These are phyloP conservation scores for Alternaria dauci DNA, from an alignment of 2,329 filamentous ascomycete genomes.

Conservation along the genomic window DNA sequence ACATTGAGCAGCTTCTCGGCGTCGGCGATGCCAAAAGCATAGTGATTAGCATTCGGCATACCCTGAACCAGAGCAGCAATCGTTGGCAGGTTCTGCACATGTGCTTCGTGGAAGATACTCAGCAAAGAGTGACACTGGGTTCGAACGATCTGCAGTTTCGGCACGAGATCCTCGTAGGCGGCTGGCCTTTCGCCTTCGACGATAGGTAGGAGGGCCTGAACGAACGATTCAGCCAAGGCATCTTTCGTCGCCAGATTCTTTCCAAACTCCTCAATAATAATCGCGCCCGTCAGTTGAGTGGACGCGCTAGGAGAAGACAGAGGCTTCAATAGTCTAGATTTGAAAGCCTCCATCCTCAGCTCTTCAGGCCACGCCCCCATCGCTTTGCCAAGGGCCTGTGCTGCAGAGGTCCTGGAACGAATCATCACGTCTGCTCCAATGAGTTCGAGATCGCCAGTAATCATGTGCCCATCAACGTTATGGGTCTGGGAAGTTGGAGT, in stretches of 20 bases:
- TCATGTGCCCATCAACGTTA: slow-evolving; percentile 97
- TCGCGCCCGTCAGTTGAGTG: slow-evolving; percentile 82
- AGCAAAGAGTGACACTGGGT: slow-evolving; percentile 91
- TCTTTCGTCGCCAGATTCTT: slow-evolving; percentile 58
- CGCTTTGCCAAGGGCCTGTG: slow-evolving; percentile 83
- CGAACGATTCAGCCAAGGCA: slow-evolving; percentile 66
- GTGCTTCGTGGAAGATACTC: slow-evolving; percentile 82
- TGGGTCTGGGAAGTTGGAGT: slow-evolving; percentile 70
- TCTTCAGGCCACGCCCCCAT: slow-evolving; percentile 77
- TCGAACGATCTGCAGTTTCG: slow-evolving; percentile 85
- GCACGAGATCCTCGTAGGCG: slow-evolving; percentile 89
- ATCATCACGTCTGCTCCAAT: slow-evolving; percentile 90
- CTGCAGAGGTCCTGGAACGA: slow-evolving; percentile 86
- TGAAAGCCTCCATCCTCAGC: slow-evolving; percentile 69
- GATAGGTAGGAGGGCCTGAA: slow-evolving; percentile 73
- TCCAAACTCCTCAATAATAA: slow-evolving; percentile 89
- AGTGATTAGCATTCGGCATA: slow-evolving; percentile 88
- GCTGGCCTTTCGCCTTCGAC: slow-evolving; percentile 82
- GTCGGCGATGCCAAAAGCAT: slow-evolving; percentile 86
- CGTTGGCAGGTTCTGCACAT: slow-evolving; percentile 70
- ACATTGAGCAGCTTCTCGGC: slow-evolving; percentile 86
- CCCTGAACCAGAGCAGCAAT: slow-evolving; percentile 94
- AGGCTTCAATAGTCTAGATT: slow-evolving; percentile 69
- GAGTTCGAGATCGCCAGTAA: slow-evolving; percentile 94
- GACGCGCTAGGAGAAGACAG: slow-evolving; percentile 80